Conservation (phyloP, 2,329 filamentous ascomycete genomes). For the Samsoniella hepiali region DNA sequence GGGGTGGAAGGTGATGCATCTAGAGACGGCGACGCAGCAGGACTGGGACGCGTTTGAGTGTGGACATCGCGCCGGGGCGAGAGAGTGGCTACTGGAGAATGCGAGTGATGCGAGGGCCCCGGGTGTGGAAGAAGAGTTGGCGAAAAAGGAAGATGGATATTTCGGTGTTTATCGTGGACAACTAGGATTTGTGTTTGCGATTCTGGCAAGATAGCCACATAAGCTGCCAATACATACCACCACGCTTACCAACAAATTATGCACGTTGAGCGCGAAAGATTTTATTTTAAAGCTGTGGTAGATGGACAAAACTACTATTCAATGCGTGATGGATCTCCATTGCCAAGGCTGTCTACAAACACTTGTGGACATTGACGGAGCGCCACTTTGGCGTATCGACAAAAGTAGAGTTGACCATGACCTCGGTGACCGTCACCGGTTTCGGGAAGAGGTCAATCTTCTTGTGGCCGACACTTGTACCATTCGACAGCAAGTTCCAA, state of each 20-base stretch:
- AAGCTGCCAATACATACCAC: too few species aligned
- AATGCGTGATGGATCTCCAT: background rate
- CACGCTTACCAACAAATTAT: too few species aligned
- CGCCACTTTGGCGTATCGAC: slow-evolving; percentile 27
- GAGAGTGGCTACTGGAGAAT: slow-evolving; percentile 19
- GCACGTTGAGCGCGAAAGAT: background rate
- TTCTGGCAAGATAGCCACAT: slow-evolving; percentile 17
- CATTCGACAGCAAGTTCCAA: slow-evolving; percentile 25
- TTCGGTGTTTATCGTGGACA: slow-evolving; percentile 14
- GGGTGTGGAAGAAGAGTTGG: slow-evolving; percentile 5
- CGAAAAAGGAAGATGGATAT: slow-evolving; percentile 15
- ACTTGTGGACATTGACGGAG: slow-evolving; percentile 24
- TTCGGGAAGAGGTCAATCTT: slow-evolving; percentile 26
- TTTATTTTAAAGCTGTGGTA: background rate
- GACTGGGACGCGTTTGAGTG: slow-evolving; percentile 23
- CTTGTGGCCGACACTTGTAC: slow-evolving; percentile 27
- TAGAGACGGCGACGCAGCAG: slow-evolving; percentile 19
- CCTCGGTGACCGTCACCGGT: slow-evolving; percentile 23
- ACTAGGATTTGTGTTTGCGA: slow-evolving; percentile 18
- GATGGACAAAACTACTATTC: too few species aligned
- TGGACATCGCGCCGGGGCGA: slow-evolving; percentile 14
- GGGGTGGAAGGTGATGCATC: slow-evolving; percentile 21
- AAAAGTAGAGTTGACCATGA: slow-evolving; percentile 26
- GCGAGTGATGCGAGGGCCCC: background rate
- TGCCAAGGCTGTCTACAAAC: slow-evolving; percentile 11